A percentile compares a stretch with the other conserved stretches of the same genome.
Evolutionary conservation across 257 asterid genomes (phyloP).

Genomic region (Nicotiana obtusifolia): DNA sequence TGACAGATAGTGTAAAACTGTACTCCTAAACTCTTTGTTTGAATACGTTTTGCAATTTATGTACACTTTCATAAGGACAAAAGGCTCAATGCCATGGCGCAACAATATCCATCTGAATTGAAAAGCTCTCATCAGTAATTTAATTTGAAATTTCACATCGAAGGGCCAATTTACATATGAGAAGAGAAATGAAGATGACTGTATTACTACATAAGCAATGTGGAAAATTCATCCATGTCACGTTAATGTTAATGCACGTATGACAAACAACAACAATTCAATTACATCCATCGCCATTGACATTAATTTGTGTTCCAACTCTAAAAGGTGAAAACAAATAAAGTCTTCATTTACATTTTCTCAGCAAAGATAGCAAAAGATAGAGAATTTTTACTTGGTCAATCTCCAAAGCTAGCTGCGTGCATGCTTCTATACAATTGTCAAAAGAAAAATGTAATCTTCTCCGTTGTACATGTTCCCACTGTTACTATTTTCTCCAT

Average conservation of each 20-base stretch:
- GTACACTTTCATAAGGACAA: no score
- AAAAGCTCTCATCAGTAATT: no score
- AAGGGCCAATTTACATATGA: no score
- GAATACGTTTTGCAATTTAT: no score
- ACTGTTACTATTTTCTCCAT: neutral
- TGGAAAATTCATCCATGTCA: neutral
- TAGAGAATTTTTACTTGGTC: neutral
- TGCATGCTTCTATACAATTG: neutral
- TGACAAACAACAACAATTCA: neutral
- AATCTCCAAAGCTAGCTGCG: neutral
- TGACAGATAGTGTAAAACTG: no score
- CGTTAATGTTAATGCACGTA: neutral
- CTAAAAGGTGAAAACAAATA: neutral
- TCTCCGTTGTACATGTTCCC: neutral
- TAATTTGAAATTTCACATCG: no score
- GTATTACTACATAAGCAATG: neutral
- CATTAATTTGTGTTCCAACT: neutral
- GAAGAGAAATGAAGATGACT: neutral
- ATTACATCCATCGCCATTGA: neutral
- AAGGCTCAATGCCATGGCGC: no score
- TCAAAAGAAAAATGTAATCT: neutral
- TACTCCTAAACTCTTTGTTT: no score
- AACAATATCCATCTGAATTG: no score
- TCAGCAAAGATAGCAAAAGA: slow-evolving; percentile 4
- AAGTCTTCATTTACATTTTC: neutral